Conservation (phyloP, 2,329 filamentous ascomycete species). For the Pezicula neosporulosa region DNA sequence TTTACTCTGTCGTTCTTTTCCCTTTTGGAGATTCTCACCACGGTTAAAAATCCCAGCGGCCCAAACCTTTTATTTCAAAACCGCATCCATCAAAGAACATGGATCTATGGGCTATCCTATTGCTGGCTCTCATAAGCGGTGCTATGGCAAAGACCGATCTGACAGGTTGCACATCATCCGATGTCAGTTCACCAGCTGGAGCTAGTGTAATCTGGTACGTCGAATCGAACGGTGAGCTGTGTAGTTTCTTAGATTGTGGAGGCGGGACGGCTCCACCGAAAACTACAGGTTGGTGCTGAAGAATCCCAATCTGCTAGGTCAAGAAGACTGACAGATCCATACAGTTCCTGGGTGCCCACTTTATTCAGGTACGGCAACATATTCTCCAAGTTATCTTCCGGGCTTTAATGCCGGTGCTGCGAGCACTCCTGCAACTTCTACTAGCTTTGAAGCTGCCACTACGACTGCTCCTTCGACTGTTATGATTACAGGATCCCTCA, state of each 20-base stretch:
- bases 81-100: conserved; percentile 4
- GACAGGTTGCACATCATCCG: conserved; percentile 1
- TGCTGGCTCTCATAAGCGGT: conserved; percentile 11
- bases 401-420: neutral
- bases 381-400: conserved; percentile 12
- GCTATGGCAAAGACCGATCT: conserved; percentile 11
- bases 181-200: conserved; percentile 1
- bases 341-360: conserved; percentile 15
- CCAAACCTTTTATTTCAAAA: conserved; percentile 1
- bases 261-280: conserved; percentile 9
- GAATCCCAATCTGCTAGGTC: too few relatives aligned
- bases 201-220: conserved; percentile 9
- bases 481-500: neutral
- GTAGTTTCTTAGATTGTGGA: conserved; percentile 15
- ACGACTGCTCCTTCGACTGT: conserved; percentile 1
- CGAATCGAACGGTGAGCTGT: conserved; percentile 15
- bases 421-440: neutral
- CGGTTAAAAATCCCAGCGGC: neutral
- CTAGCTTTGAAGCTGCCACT: conserved; percentile 1
- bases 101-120: conserved; percentile 6
- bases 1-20: too few relatives aligned
- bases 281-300: too few relatives aligned
- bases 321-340: conserved; percentile 7
- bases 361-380: conserved; percentile 18
- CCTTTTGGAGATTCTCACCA: neutral